Conservation (phyloP, 305 asterid genomes). For the Fraxinus baroniana region DNA sequence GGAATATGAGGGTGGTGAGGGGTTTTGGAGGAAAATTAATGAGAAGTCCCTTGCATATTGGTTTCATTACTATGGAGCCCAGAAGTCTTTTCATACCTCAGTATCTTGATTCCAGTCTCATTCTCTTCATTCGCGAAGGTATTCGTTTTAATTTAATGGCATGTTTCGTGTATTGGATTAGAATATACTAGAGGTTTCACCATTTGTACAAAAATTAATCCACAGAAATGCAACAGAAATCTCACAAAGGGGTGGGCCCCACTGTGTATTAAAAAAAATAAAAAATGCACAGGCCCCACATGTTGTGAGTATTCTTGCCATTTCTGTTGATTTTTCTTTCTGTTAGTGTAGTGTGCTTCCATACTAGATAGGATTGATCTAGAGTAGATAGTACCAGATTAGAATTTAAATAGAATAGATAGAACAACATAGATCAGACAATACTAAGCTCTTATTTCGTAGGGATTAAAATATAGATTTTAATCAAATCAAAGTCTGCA, state of each 20-base stretch:
- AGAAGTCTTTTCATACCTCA: constrained; percentile 72
- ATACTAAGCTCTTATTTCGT: too few relatives aligned
- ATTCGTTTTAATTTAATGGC: neutral
- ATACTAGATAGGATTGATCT: neutral
- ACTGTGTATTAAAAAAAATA: too few relatives aligned
- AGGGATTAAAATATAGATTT: too few relatives aligned
- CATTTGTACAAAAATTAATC: too few relatives aligned
- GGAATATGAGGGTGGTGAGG: constrained; percentile 58
- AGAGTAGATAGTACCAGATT: neutral
- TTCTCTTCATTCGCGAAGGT: constrained; percentile 76
- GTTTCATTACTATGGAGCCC: constrained; percentile 85
- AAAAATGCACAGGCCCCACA: too few relatives aligned
- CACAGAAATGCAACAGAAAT: too few relatives aligned
- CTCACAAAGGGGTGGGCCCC: too few relatives aligned
- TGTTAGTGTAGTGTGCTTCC: too few relatives aligned
- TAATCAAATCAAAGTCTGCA: too few relatives aligned
- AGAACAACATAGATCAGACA: neutral
- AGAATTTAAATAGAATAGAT: neutral
- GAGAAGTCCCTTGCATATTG: constrained; percentile 55
- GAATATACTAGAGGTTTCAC: neutral
- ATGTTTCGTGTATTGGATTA: neutral
- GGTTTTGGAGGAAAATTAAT: constrained; percentile 31
- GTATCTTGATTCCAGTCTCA: constrained; percentile 69
- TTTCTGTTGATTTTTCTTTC: too few relatives aligned
- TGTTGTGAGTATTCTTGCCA: too few relatives aligned